phyloP scores from a whole-genome alignment of 2,329 filamentous ascomycete genomes.

The Coniella vitis region DNA sequence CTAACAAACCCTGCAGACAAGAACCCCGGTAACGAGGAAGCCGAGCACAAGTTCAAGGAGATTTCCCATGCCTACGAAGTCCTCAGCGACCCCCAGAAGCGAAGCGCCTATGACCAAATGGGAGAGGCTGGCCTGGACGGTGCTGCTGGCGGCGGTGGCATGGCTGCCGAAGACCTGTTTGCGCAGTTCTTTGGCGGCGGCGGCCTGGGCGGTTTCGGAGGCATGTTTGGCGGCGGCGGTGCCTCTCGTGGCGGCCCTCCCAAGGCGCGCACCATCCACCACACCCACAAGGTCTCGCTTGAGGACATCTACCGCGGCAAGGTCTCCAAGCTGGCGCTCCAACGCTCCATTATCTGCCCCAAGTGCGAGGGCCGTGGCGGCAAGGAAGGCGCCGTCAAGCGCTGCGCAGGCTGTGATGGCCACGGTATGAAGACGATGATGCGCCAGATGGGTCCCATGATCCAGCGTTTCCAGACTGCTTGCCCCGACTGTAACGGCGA shows the following conservation, averaged over 20 bases:
- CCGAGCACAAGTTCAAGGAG: conserved; percentile 98
- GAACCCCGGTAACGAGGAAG: conserved; percentile 87
- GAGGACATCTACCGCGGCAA: conserved; percentile 98
- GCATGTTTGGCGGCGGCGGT: conserved; percentile 71
- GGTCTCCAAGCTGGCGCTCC: conserved; percentile 91
- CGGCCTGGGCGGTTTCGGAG: conserved; percentile 65
- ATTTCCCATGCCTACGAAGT: conserved; percentile 93
- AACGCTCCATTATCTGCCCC: conserved; percentile 94
- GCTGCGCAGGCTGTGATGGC: conserved; percentile 84
- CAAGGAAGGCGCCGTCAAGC: conserved; percentile 96
- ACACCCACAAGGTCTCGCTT: conserved; percentile 95
- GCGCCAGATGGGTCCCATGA: conserved; percentile 99
- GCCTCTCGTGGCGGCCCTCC: conserved; percentile 75
- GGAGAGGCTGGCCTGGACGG: conserved; percentile 94
- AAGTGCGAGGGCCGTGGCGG: conserved; percentile 92
- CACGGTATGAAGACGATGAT: conserved; percentile 99
- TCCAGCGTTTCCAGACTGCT: conserved; percentile 98
- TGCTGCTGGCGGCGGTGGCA: conserved; percentile 70
- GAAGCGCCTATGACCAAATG: conserved; percentile 90
- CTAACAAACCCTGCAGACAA: conserved; percentile 59
- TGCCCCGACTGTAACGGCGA: conserved; percentile 98
- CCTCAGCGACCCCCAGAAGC: conserved; percentile 87
- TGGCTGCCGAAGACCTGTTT: conserved; percentile 94
- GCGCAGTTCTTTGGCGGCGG: conserved; percentile 89
- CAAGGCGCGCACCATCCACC: conserved; percentile 92